Conservation (phyloP, 768 basidiomycete species). For the Trametes villosa region DNA sequence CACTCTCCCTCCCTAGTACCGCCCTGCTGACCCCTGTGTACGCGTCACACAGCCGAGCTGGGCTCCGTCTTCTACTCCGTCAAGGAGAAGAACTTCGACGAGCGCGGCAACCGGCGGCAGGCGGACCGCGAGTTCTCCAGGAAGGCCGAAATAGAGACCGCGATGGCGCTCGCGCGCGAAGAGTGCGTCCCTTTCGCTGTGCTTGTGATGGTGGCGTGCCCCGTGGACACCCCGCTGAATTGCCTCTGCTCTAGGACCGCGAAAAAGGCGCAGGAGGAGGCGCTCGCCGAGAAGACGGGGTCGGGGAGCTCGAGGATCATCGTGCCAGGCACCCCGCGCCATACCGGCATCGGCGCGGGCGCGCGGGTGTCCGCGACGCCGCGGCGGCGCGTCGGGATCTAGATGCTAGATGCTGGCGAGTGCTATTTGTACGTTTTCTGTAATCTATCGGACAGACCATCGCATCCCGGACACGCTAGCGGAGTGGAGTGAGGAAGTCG, state of each 20-base stretch:
- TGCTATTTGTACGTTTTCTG: background rate
- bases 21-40: conserved; percentile 18
- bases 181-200: conserved; percentile 52
- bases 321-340: conserved; percentile 80
- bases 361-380: conserved; percentile 74
- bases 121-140: conserved; percentile 92
- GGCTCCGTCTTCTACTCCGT: conserved; percentile 98
- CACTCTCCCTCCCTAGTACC: background rate
- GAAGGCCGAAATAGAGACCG: conserved; percentile 87
- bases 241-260: conserved; percentile 50
- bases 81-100: conserved; percentile 97
- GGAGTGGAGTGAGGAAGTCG: no score
- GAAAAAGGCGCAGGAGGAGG: conserved; percentile 65
- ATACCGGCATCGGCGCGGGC: conserved; percentile 67
- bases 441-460: no score
- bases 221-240: background rate
- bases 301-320: conserved; percentile 67
- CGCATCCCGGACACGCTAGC: no score
- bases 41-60: conserved; percentile 72
- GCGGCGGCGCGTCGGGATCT: conserved; percentile 55
- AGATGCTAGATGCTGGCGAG: no score
- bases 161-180: conserved; percentile 86
- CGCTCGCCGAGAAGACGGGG: conserved; percentile 55
- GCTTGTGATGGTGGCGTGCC: background rate
- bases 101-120: conserved; percentile 72